Evolutionary conservation across 495 filamentous ascomycete species (phyloP).

Genomic region (Aspergillus olivimuriae): DNA sequence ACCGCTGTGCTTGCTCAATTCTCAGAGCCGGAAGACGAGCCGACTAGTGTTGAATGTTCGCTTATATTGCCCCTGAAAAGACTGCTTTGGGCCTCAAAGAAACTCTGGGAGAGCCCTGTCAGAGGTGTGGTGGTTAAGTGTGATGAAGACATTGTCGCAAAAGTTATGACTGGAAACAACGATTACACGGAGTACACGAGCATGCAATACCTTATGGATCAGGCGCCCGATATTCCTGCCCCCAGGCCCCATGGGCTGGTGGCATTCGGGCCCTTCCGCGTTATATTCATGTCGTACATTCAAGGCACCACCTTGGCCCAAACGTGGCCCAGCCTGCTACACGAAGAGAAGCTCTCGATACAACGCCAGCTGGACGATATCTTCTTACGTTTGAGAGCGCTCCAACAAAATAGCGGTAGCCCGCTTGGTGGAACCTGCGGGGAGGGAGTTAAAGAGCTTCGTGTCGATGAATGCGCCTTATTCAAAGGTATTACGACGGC

Average conservation of each 20-base stretch:
- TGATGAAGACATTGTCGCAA: slow-evolving; percentile 22
- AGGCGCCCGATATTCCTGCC: slow-evolving; percentile 23
- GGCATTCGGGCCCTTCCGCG: slow-evolving; percentile 14
- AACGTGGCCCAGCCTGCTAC: slow-evolving; percentile 19
- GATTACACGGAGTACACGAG: slow-evolving; percentile 29
- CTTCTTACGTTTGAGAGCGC: slow-evolving; percentile 21
- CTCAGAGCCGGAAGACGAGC: too few relatives aligned
- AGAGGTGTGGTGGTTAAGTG: slow-evolving; percentile 18
- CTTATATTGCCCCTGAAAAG: slow-evolving; percentile 6
- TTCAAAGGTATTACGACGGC: slow-evolving; percentile 23
- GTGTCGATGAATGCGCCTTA: slow-evolving; percentile 10
- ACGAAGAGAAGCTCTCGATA: slow-evolving; percentile 25
- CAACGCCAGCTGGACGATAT: slow-evolving; percentile 25
- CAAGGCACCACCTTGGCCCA: slow-evolving; percentile 20
- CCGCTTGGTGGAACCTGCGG: slow-evolving; percentile 23
- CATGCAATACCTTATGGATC: slow-evolving; percentile 26
- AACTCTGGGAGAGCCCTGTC: slow-evolving; percentile 10
- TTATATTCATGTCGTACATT: slow-evolving; percentile 30
- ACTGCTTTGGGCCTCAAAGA: slow-evolving; percentile 10
- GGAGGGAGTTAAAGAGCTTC: slow-evolving; percentile 27
- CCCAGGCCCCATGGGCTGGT: slow-evolving; percentile 28
- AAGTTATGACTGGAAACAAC: slow-evolving; percentile 15
- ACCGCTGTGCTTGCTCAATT: slow-evolving; percentile 9
- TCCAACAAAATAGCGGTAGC: slow-evolving; percentile 14
- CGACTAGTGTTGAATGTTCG: too few relatives aligned